A percentile compares a stretch with the other conserved stretches of the same genome.
phyloP scores from a whole-genome alignment of 2,329 filamentous ascomycete genomes.

The Fusarium redolens region DNA sequence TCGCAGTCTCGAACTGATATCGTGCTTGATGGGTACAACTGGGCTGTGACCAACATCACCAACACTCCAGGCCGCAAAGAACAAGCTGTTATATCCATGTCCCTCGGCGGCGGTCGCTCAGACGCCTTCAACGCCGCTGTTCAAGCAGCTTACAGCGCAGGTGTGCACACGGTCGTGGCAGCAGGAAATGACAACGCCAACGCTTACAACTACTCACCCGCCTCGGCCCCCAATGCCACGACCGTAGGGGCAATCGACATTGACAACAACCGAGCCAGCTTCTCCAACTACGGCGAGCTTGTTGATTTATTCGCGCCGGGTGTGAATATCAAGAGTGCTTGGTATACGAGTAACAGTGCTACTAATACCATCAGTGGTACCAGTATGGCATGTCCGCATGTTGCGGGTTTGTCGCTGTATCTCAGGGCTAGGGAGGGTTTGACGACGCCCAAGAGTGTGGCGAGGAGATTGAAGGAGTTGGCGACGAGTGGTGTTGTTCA shows the following conservation, averaged over 20 bases:
- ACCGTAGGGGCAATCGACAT: conserved; percentile 64
- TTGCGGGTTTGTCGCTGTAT: conserved; percentile 70
- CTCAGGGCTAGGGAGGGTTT: conserved; percentile 50
- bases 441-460: conserved; percentile 57
- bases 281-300: conserved; percentile 61
- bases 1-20: conserved; percentile 40
- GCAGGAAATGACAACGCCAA: conserved; percentile 64
- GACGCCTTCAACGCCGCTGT: conserved; percentile 63
- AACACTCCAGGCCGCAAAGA: conserved; percentile 51
- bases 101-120: conserved; percentile 60
- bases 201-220: conserved; percentile 57
- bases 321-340: conserved; percentile 58
- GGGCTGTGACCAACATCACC: conserved; percentile 57
- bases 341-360: conserved; percentile 55
- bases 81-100: conserved; percentile 66
- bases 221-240: conserved; percentile 59
- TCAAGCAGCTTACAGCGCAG: conserved; percentile 56
- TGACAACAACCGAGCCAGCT: conserved; percentile 53
- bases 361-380: conserved; percentile 66
- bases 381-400: conserved; percentile 71
- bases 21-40: conserved; percentile 50
- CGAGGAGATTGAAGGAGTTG: conserved; percentile 55
- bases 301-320: conserved; percentile 66
- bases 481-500: conserved; percentile 54
- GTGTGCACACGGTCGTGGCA: conserved; percentile 65